Conservation (phyloP, 2,329 filamentous ascomycete genomes). For the Fusarium brachygibbosum region DNA sequence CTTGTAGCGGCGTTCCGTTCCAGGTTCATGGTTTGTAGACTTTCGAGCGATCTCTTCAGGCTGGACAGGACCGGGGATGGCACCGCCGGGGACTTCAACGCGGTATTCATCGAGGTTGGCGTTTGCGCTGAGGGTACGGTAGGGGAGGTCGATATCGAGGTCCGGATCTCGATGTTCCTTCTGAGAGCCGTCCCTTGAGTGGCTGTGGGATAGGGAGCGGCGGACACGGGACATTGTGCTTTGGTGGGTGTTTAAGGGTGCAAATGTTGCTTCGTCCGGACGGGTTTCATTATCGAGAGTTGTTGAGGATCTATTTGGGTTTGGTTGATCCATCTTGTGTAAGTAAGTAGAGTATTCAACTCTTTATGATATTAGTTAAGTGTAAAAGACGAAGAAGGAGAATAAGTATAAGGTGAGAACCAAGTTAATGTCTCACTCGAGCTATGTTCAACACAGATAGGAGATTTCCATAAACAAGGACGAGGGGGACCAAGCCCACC, state of each 20-base stretch:
- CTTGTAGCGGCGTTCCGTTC: constrained; percentile 56
- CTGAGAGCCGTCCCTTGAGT: constrained; percentile 28
- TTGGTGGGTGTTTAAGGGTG: constrained; percentile 43
- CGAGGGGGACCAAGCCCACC: constrained; percentile 18
- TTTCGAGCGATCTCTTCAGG: constrained; percentile 45
- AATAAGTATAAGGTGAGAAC: constrained; percentile 6
- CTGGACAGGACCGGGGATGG: constrained; percentile 65
- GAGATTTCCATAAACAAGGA: not conserved
- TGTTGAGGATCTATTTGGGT: constrained; percentile 38
- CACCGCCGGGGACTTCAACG: constrained; percentile 70
- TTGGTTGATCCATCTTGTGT: constrained; percentile 29
- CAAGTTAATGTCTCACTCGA: constrained; percentile 30
- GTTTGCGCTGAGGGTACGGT: constrained; percentile 70
- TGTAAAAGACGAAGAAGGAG: constrained; percentile 2
- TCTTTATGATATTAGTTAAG: not conserved
- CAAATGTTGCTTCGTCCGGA: constrained; percentile 37
- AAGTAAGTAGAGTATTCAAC: not conserved
- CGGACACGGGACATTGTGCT: constrained; percentile 38
- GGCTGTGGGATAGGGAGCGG: constrained; percentile 42
- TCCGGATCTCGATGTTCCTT: constrained; percentile 58
- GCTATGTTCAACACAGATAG: constrained; percentile 17
- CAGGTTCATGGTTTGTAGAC: constrained; percentile 29
- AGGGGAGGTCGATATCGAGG: constrained; percentile 71
- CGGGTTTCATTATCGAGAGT: constrained; percentile 31
- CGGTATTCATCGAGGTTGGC: constrained; percentile 78